These are phyloP conservation scores for Leccinum cinnamomeum DNA, from an alignment of 1,284 basidiomycete species.

Conservation along the genomic window DNA sequence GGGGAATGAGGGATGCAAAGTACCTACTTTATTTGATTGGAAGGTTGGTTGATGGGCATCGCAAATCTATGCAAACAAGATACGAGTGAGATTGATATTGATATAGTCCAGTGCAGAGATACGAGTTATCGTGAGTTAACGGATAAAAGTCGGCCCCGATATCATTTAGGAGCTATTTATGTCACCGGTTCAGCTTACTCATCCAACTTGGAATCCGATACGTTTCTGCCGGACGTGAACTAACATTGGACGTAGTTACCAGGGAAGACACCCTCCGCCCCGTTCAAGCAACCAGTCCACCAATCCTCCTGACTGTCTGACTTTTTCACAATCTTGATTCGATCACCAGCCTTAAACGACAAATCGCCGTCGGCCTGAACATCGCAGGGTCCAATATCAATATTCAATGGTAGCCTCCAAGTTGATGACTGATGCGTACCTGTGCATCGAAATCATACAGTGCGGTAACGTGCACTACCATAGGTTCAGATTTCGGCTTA, in stretches of 20 bases:
- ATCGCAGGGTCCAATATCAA: not conserved
- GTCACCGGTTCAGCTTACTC: not conserved
- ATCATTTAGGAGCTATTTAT: slow-evolving; percentile 18
- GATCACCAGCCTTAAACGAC: slow-evolving; percentile 89
- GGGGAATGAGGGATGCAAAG: not conserved
- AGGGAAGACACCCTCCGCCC: slow-evolving; percentile 90
- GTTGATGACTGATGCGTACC: slow-evolving; percentile 36
- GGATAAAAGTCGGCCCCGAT: slow-evolving; percentile 11
- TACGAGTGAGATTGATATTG: not conserved
- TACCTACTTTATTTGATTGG: slow-evolving; percentile 82
- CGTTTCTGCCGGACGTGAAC: not conserved
- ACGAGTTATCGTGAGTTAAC: slow-evolving; percentile 5
- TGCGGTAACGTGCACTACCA: slow-evolving; percentile 82
- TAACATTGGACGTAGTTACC: slow-evolving; percentile 56
- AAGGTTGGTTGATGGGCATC: slow-evolving; percentile 77
- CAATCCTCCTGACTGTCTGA: slow-evolving; percentile 90
- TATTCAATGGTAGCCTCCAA: not conserved
- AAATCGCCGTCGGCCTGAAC: slow-evolving; percentile 88
- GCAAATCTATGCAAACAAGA: slow-evolving; percentile 2
- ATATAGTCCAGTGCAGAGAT: not conserved
- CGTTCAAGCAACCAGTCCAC: slow-evolving; percentile 94
- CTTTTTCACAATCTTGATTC: slow-evolving; percentile 89
- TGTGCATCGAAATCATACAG: slow-evolving; percentile 94
- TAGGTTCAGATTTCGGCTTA: slow-evolving; percentile 68
- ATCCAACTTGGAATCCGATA: not conserved